Percentiles rank a stretch among this genome's conserved stretches.
Conservation (phyloP, 768 basidiomycete species). For the Tulasnella sp. region DNA sequence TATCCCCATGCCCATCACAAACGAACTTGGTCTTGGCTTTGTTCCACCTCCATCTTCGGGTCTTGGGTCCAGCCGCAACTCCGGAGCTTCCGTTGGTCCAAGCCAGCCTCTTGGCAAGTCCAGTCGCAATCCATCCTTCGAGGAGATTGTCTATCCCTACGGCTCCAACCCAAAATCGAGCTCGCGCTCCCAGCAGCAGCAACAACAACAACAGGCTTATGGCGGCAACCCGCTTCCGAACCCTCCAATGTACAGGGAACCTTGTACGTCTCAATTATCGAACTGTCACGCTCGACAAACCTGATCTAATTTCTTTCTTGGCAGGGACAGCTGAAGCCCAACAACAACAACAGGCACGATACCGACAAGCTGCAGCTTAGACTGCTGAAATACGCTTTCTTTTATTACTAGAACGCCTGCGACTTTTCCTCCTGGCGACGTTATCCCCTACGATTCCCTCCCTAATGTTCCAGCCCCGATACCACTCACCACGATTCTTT, state of each 20-base stretch:
- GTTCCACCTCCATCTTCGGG: conserved; percentile 11
- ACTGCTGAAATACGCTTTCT: background rate
- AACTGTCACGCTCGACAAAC: background rate
- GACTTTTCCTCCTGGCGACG: background rate
- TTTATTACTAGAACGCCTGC: background rate
- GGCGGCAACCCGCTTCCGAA: background rate
- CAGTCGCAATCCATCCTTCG: background rate
- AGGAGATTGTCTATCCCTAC: background rate
- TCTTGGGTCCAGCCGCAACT: background rate
- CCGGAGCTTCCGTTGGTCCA: background rate
- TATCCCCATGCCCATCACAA: background rate
- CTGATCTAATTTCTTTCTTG: background rate
- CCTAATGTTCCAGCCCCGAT: background rate
- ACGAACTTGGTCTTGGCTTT: conserved; percentile 13
- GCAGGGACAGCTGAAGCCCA: background rate
- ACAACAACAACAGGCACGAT: background rate
- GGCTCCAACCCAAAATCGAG: background rate
- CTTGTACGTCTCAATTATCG: background rate
- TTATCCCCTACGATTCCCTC: background rate
- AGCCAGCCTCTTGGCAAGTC: background rate
- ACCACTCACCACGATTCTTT: background rate
- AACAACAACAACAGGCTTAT: no score
- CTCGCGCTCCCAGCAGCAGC: no score
- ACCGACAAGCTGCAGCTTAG: background rate
- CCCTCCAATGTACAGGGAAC: background rate